These are phyloP conservation scores for Leccinum variicolor DNA, from an alignment of 768 basidiomycete genomes.

Conservation along the genomic window DNA sequence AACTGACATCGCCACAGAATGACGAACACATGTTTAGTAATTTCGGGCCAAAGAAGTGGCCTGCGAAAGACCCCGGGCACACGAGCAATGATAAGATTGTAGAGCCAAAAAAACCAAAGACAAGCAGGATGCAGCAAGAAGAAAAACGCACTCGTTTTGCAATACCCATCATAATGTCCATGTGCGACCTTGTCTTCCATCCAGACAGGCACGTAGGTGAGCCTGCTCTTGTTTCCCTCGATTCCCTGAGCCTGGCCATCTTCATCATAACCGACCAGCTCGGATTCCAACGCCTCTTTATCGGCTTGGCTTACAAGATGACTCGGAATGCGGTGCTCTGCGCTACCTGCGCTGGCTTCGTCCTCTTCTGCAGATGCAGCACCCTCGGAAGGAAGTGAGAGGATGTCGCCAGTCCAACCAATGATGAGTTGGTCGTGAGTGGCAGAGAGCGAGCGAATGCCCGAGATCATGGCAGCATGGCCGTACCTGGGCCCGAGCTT, in stretches of 20 bases:
- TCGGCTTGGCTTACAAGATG: constrained; percentile 58
- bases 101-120: background rate
- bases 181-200: constrained; percentile 85
- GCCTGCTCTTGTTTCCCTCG: constrained; percentile 42
- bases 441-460: constrained; percentile 78
- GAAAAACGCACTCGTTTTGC: constrained; percentile 82
- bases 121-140: background rate
- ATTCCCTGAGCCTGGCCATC: constrained; percentile 46
- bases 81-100: constrained; percentile 9
- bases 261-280: constrained; percentile 54
- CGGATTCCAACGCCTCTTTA: constrained; percentile 59
- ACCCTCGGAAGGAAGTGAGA: constrained; percentile 39
- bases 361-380: constrained; percentile 27
- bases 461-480: constrained; percentile 93
- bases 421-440: constrained; percentile 90
- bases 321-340: constrained; percentile 42
- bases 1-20: background rate
- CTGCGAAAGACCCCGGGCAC: background rate
- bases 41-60: background rate
- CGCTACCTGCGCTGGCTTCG: background rate
- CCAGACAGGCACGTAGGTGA: constrained; percentile 87
- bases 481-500: constrained; percentile 76
- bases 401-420: constrained; percentile 92
- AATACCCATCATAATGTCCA: constrained; percentile 96
- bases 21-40: constrained; percentile 12